These are phyloP conservation scores for Talaromyces sp. DNA, from an alignment of 2,329 filamentous ascomycete genomes.

Conservation along the genomic window DNA sequence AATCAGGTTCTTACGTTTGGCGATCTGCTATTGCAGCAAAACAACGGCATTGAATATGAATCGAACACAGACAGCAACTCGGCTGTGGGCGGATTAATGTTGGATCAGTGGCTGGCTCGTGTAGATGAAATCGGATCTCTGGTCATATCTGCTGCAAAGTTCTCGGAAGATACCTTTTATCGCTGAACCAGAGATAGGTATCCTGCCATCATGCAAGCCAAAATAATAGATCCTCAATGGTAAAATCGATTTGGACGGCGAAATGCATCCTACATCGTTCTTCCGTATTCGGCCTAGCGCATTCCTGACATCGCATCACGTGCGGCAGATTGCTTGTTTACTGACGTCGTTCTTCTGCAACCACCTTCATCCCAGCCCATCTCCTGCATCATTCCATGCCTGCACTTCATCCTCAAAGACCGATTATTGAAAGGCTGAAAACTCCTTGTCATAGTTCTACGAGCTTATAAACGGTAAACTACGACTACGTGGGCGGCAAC, in stretches of 20 bases:
- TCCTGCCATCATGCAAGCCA: too few species aligned
- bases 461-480: not conserved
- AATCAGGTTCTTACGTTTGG: conserved; percentile 2
- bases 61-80: not conserved
- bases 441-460: not conserved
- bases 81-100: not conserved
- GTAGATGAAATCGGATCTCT: conserved; percentile 6
- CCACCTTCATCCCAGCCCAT: not conserved
- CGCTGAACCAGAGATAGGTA: too few species aligned
- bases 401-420: not conserved
- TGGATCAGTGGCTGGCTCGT: not conserved
- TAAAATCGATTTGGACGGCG: not conserved
- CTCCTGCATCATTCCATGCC: not conserved
- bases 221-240: too few species aligned
- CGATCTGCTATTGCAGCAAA: not conserved
- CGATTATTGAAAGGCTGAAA: not conserved
- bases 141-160: not conserved
- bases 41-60: not conserved
- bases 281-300: not conserved
- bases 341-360: conserved; percentile 12
- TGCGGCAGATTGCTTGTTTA: conserved; percentile 12
- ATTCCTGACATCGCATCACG: conserved; percentile 1
- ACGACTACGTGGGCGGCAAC: not conserved
- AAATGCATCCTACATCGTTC: too few species aligned
- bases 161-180: not conserved